Evolutionary conservation across 176 grass and related monocot species (phyloP), one percentile per base, ranked within the genome.

Genomic region (Eleusine indica): DNA sequence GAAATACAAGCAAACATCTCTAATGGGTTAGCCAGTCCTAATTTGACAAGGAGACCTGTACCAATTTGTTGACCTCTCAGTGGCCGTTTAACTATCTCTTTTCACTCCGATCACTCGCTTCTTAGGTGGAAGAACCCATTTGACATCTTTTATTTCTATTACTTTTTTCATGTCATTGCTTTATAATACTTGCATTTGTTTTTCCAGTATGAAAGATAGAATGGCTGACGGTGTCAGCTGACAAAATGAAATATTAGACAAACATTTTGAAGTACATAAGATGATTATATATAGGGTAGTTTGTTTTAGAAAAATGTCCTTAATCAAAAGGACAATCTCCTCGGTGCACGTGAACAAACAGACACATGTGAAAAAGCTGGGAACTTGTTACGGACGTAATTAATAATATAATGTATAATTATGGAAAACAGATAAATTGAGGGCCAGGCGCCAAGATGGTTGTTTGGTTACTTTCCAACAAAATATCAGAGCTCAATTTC

Each of bases 41-140:
- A 18, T 38, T 68, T 84, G 82, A 84, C 6, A 56, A 37, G 3
- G 40, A n/a, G 68, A 47, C 35, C 28, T 68, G 41, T 14, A 83
- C 60, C 46, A 18, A 12, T 75, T 41, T 73, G 11, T 42, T 42
- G 46, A 66, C 32, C 19, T 28, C 53, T 41, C 38, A 49, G 47
- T 38, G 30, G 35, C 21, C 17, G 13, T 57, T 29, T 22, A 15
- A 37, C 21, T 3, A 8, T 38, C 9, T 38, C 49, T 40, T 51
- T 19, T 47, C 44, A 14, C 15, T 65, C 62, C 52, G n/a, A 39
- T 51, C 44, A 16, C 35, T 39, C 44, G 44, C 44, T 6, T 10
- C 77, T 25, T 54, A 37, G 76, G 21, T 37, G 0, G 2, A 16
- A 32, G 7, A 66, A 19, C 16, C 41, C 6, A 4, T 66, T 49